Base-by-base conservation (phyloP, 129 eudicot species). In the Scalesia atractyloides region DNA sequence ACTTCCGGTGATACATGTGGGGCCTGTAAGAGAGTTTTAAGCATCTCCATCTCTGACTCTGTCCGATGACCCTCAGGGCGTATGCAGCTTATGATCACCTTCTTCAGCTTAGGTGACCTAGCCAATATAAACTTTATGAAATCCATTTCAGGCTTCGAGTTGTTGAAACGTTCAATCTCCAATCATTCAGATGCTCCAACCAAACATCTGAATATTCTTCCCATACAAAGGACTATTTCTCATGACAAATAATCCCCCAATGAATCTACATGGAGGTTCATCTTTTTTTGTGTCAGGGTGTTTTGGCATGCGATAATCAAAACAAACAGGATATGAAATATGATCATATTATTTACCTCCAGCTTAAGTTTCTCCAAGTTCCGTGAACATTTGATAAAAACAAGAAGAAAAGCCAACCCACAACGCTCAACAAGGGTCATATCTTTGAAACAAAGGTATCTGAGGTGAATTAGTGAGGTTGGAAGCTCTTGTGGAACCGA, bases 361-460 rank as follows among this genome's bases (percentile, higher is more conserved):
- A 56, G 75, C 41, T 56, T 13, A 70, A 70, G 12, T 70, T 54
- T 70, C 74, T 69, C 74, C 64, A 69, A 36, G 18, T 69, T 69
- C 5, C 66, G 66, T 0, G 75, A 70, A 63, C 75, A 11, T 70
- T 49, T 70, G 39, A 70, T 19, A 18, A 70, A 24, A 24, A 37
- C 12, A 54, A 18, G 60, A 70, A 56, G 33, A 53, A 39, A 19
- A 19, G 14, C 1, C 34, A 70, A 36, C 33, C 66, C 65, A 36
- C 2, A 26, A 5, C 2, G 14, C 9, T 10, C 66, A 4, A n/a
- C 15, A 7, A 14, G 22, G 2, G 0, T 36, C 19, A 3, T 20
- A 5, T 34, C 13, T 6, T 54, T 1, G 9, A 70, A 9, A 70
- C 34, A 41, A 2, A 56, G 18, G 66, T 37, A 54, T 70, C 18